phyloP scores from a whole-genome alignment of 2,329 filamentous ascomycete genomes.

The Onygenales sp. region DNA sequence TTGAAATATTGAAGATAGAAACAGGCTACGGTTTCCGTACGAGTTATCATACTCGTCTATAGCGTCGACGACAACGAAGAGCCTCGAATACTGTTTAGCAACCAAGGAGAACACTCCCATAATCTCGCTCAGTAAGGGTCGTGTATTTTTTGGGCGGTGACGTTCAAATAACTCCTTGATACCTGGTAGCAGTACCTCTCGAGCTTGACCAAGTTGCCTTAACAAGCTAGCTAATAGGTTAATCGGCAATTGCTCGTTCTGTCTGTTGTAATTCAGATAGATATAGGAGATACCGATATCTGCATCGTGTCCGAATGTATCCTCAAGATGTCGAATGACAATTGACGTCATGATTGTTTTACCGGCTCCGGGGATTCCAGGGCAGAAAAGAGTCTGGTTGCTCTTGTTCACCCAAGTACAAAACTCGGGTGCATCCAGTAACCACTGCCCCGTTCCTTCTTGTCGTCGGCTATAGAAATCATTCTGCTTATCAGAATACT shows the following conservation, averaged over 20 bases:
- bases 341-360: constrained; percentile 10
- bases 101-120: constrained; percentile 1
- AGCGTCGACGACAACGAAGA: constrained; percentile 15
- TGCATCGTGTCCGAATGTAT: not conserved
- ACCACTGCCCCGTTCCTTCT: constrained; percentile 14
- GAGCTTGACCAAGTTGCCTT: constrained; percentile 6
- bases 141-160: constrained; percentile 3
- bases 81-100: not conserved
- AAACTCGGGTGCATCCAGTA: constrained; percentile 13
- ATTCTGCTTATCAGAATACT: constrained; percentile 5
- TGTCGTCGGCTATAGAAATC: constrained; percentile 9
- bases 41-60: constrained; percentile 12
- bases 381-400: constrained; percentile 5
- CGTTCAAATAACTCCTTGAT: constrained; percentile 6
- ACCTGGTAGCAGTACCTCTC: not conserved
- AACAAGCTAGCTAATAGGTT: constrained; percentile 2
- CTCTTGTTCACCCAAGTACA: not conserved
- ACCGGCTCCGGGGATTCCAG: constrained; percentile 9
- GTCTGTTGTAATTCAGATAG: not conserved
- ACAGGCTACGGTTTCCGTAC: not conserved
- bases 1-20: constrained; percentile 1
- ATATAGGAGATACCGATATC: constrained; percentile 1
- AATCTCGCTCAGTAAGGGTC: constrained; percentile 7
- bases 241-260: not conserved
- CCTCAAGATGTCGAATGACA: constrained; percentile 9